phyloP scores from a whole-genome alignment of 305 asterid species.

The Coffea humblotiana region DNA sequence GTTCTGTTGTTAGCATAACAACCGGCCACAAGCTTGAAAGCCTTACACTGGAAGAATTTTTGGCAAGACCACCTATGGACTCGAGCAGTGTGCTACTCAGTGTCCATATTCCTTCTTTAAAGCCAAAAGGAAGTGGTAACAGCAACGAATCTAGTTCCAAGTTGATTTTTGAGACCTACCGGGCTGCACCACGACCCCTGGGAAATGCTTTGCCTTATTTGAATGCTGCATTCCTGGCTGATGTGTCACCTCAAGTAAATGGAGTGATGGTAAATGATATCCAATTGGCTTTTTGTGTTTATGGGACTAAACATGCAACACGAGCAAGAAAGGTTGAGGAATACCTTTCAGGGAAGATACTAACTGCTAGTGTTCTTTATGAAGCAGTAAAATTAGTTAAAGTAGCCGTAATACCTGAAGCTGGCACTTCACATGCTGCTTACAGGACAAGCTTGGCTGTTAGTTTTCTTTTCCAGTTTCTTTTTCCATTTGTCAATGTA shows the following conservation, averaged over 20 bases:
- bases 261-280: constrained; percentile 30
- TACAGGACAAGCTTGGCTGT: constrained; percentile 78
- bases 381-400: constrained; percentile 64
- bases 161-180: constrained; percentile 63
- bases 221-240: constrained; percentile 85
- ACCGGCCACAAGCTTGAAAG: constrained; percentile 36
- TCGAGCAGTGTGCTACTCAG: constrained; percentile 53
- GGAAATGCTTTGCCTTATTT: constrained; percentile 90
- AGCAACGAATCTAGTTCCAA: constrained; percentile 32
- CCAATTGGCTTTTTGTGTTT: constrained; percentile 33
- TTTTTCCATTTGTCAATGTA: constrained; percentile 35
- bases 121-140: constrained; percentile 27
- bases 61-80: constrained; percentile 57
- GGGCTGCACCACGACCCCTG: constrained; percentile 86
- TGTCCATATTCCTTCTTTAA: constrained; percentile 53
- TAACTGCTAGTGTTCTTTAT: constrained; percentile 37
- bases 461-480: constrained; percentile 67
- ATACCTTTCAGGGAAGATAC: constrained; percentile 47
- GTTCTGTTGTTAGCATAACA: constrained; percentile 51
- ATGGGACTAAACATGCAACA: constrained; percentile 30
- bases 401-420: constrained; percentile 50
- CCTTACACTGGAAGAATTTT: constrained; percentile 63
- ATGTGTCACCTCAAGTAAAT: constrained; percentile 37
- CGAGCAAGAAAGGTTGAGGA: constrained; percentile 40
- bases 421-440: constrained; percentile 60